phyloP scores from a whole-genome alignment of 495 filamentous ascomycete genomes.

The Hypoxylon trugodes region DNA sequence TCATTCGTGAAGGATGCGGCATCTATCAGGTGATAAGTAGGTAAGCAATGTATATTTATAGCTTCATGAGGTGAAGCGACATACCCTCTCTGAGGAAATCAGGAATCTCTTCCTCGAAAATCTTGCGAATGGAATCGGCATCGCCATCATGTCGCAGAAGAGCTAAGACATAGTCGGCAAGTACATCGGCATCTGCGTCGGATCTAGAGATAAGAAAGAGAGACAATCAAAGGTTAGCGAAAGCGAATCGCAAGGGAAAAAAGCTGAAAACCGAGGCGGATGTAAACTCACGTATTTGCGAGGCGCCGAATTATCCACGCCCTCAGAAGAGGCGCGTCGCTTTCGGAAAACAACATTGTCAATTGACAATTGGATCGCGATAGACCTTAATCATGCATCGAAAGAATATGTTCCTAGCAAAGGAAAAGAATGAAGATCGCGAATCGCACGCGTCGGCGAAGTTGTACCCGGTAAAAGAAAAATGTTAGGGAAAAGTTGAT shows the following conservation, averaged over 20 bases:
- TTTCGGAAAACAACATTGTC: slow-evolving; percentile 81
- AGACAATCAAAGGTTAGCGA: slow-evolving; percentile 28
- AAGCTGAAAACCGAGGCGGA: background rate
- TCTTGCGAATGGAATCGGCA: slow-evolving; percentile 73
- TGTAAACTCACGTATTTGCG: slow-evolving; percentile 79
- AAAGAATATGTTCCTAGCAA: background rate
- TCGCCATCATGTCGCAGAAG: slow-evolving; percentile 82
- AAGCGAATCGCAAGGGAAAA: background rate
- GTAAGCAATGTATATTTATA: background rate
- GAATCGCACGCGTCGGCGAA: background rate
- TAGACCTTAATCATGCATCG: slow-evolving; percentile 1
- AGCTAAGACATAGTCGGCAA: slow-evolving; percentile 96
- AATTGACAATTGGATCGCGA: slow-evolving; percentile 11
- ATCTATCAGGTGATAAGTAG: slow-evolving; percentile 56
- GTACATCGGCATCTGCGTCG: slow-evolving; percentile 92
- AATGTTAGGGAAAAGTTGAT: background rate
- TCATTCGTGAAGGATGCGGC: slow-evolving; percentile 82
- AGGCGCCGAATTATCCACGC: slow-evolving; percentile 89
- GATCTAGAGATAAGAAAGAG: slow-evolving; percentile 64
- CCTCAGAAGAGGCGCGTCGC: slow-evolving; percentile 77
- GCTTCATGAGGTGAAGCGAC: slow-evolving; percentile 11
- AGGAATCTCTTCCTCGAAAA: slow-evolving; percentile 79
- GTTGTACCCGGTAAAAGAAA: background rate
- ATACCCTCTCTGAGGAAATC: slow-evolving; percentile 88
- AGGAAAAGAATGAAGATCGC: background rate